These are phyloP conservation scores for Eucalyptus brandiana DNA, from an alignment of 345 rosid genomes.

Conservation along the genomic window DNA sequence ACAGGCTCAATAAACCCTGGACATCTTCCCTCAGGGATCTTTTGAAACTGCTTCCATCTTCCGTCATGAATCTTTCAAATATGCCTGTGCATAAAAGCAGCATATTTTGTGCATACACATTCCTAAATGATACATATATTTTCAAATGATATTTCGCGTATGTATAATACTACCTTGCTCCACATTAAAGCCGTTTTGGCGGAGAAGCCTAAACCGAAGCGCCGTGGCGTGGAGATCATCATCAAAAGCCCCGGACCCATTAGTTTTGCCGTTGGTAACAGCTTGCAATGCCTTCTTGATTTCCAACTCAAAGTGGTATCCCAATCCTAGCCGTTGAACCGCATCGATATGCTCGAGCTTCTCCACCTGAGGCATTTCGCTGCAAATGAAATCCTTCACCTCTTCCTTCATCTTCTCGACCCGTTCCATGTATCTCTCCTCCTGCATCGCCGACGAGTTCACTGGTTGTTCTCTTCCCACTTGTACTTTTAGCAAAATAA, in stretches of 20 bases:
- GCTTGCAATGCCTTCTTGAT: not conserved
- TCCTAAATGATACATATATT: not conserved
- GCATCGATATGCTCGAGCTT: constrained; percentile 1
- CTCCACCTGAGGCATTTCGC: not conserved
- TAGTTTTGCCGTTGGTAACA: not conserved
- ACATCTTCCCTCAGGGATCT: not conserved
- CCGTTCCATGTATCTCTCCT: not conserved
- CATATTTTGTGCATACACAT: not conserved
- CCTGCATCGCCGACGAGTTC: not conserved
- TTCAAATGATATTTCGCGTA: not conserved
- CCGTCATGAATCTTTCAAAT: not conserved
- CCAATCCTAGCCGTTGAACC: constrained; percentile 6
- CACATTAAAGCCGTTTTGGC: constrained; percentile 3
- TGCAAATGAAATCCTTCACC: not conserved
- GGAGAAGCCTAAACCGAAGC: constrained; percentile 5
- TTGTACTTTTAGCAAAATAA: not conserved
- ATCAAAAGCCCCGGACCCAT: not conserved
- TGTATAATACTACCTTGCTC: not conserved
- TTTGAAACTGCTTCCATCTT: not conserved
- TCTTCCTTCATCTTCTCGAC: not conserved
- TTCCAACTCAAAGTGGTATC: constrained; percentile 1
- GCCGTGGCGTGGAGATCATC: not conserved
- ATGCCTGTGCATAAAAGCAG: not conserved
- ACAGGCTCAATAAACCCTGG: constrained; percentile 1
- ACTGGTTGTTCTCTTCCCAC: not conserved